These are phyloP conservation scores for Dichotomopilus funicola DNA, from an alignment of 2,329 filamentous ascomycete genomes.

Conservation along the genomic window DNA sequence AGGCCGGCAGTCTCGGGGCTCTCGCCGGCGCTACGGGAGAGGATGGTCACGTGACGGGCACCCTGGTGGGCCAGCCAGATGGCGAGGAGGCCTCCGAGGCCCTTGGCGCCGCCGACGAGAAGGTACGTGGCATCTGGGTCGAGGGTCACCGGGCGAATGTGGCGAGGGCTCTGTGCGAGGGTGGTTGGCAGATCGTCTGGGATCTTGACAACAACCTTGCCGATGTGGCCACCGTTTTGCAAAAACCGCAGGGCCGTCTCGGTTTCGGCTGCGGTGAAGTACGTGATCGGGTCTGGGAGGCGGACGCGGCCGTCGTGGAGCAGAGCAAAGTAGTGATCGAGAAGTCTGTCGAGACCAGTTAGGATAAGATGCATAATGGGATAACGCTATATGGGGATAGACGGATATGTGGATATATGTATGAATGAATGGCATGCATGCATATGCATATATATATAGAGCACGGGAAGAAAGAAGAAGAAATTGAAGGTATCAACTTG, in stretches of 20 bases:
- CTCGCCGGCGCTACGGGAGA: background rate
- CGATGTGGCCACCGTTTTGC: conserved; percentile 37
- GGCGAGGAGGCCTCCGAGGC: background rate
- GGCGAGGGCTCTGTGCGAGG: background rate
- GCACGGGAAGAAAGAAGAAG: background rate
- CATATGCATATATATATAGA: background rate
- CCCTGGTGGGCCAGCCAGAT: background rate
- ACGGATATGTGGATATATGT: no score
- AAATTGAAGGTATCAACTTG: background rate
- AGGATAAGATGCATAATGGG: no score
- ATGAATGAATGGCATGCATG: background rate
- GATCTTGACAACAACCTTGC: conserved; percentile 34
- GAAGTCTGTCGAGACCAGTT: background rate
- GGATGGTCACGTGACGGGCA: background rate
- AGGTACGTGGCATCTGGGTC: conserved; percentile 15
- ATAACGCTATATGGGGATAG: no score
- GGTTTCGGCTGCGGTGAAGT: conserved; percentile 24
- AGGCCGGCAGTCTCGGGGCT: background rate
- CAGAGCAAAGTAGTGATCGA: background rate
- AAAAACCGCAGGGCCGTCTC: conserved; percentile 36
- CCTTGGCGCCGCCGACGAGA: background rate
- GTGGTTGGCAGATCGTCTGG: background rate
- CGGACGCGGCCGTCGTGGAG: background rate
- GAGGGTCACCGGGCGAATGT: background rate
- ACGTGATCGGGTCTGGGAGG: conserved; percentile 15